phyloP scores from a whole-genome alignment of 108 stramenopile genomes.

The Cyclotella sp. region DNA sequence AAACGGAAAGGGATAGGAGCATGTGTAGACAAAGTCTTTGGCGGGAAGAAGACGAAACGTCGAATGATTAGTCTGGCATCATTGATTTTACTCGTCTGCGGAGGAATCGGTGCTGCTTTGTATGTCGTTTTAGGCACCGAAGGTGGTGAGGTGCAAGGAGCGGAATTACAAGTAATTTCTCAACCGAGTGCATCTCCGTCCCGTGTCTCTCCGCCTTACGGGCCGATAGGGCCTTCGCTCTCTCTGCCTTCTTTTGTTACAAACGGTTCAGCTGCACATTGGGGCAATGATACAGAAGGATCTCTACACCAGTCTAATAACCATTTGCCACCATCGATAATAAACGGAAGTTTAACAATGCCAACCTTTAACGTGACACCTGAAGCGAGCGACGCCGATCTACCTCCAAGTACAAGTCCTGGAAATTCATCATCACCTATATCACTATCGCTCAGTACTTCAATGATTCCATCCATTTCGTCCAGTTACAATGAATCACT shows the following conservation, averaged over 20 bases:
- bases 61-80: neutral
- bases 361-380: too few relatives aligned
- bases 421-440: neutral
- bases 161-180: neutral
- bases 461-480: neutral
- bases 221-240: neutral
- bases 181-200: neutral
- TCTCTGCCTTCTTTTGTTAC: neutral
- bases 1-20: slow-evolving; percentile 5
- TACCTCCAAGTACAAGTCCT: neutral
- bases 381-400: too few relatives aligned
- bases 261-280: neutral
- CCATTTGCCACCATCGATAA: too few relatives aligned
- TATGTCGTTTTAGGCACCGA: slow-evolving; percentile 2
- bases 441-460: neutral
- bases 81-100: neutral
- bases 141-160: neutral
- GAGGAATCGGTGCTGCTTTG: slow-evolving; percentile 6
- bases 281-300: neutral
- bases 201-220: neutral
- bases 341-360: too few relatives aligned
- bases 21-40: slow-evolving; percentile 4
- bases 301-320: too few relatives aligned
- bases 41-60: slow-evolving; percentile 6
- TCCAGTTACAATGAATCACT: neutral